phyloP scores from a whole-genome alignment of 768 basidiomycete species.

The Leucocoprinus sp. region DNA sequence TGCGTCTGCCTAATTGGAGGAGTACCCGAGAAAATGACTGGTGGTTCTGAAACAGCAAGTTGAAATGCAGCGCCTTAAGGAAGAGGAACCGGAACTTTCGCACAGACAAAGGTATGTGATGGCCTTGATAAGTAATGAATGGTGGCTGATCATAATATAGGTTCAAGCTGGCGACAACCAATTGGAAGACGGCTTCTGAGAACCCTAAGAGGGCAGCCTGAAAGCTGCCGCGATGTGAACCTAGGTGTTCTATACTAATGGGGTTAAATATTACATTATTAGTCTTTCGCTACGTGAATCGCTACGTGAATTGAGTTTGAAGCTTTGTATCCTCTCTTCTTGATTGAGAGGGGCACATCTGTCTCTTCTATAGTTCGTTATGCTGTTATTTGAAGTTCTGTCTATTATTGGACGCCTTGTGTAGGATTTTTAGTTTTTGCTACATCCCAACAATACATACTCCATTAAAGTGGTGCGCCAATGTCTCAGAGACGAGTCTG shows the following conservation, averaged over 20 bases:
- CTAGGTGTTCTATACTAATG: neutral
- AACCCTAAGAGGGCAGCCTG: conserved; percentile 42
- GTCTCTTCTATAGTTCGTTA: neutral
- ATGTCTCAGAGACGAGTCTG: too few species aligned
- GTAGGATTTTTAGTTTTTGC: conserved; percentile 5
- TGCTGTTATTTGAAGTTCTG: too few species aligned
- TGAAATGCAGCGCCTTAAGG: conserved; percentile 74
- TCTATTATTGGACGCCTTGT: too few species aligned
- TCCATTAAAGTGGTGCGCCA: neutral
- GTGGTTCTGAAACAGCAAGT: conserved; percentile 65
- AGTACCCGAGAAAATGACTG: conserved; percentile 8
- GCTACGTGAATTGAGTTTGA: too few species aligned
- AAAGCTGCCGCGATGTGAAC: conserved; percentile 2
- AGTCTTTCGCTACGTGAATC: too few species aligned
- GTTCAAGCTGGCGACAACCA: conserved; percentile 66
- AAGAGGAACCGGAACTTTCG: conserved; percentile 58
- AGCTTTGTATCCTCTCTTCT: too few species aligned
- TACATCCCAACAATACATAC: conserved; percentile 7
- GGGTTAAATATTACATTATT: neutral
- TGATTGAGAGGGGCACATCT: neutral
- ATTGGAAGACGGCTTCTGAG: conserved; percentile 73
- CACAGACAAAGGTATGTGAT: conserved; percentile 64
- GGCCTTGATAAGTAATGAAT: conserved; percentile 10
- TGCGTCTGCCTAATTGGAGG: conserved; percentile 17
- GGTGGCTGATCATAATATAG: conserved; percentile 24